These are phyloP conservation scores for Penicillium brasilianum DNA, from an alignment of 2,329 filamentous ascomycete genomes.

Conservation along the genomic window DNA sequence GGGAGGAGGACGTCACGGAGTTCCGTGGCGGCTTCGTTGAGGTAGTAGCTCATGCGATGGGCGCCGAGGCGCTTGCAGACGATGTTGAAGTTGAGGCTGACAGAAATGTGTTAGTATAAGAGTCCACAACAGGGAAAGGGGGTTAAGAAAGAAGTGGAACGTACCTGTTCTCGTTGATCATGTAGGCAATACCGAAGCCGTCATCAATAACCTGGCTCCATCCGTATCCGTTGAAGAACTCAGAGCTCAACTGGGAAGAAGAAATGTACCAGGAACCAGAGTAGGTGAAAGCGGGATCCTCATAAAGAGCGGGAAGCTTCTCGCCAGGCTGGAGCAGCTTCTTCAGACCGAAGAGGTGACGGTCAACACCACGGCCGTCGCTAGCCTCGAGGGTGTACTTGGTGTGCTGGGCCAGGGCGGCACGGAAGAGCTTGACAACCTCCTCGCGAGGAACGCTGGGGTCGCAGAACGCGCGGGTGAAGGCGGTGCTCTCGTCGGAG, in stretches of 20 bases:
- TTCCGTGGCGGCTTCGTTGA: constrained; percentile 91
- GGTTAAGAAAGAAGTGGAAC: too few species aligned
- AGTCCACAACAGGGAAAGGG: background rate
- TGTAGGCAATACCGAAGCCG: constrained; percentile 97
- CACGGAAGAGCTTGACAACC: constrained; percentile 76
- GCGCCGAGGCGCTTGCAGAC: constrained; percentile 91
- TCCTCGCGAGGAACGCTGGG: constrained; percentile 65
- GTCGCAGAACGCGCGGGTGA: constrained; percentile 86
- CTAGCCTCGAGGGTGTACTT: constrained; percentile 90
- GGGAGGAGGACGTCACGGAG: constrained; percentile 84
- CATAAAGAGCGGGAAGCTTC: constrained; percentile 79
- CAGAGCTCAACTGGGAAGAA: constrained; percentile 86
- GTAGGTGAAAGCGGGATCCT: constrained; percentile 85
- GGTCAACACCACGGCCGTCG: constrained; percentile 91
- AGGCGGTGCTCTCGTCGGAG: constrained; percentile 87
- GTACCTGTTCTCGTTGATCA: constrained; percentile 98
- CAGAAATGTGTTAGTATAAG: constrained; percentile 17
- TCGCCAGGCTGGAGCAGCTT: constrained; percentile 82
- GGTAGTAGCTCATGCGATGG: constrained; percentile 91
- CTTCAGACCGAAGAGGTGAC: constrained; percentile 97
- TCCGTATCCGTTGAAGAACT: constrained; percentile 98
- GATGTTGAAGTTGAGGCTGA: constrained; percentile 94
- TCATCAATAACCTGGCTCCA: constrained; percentile 98
- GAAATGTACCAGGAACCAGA: constrained; percentile 88
- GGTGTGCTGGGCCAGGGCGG: constrained; percentile 78